phyloP scores from a whole-genome alignment of 805 yeast genomes.

The Candida andamanensis region DNA sequence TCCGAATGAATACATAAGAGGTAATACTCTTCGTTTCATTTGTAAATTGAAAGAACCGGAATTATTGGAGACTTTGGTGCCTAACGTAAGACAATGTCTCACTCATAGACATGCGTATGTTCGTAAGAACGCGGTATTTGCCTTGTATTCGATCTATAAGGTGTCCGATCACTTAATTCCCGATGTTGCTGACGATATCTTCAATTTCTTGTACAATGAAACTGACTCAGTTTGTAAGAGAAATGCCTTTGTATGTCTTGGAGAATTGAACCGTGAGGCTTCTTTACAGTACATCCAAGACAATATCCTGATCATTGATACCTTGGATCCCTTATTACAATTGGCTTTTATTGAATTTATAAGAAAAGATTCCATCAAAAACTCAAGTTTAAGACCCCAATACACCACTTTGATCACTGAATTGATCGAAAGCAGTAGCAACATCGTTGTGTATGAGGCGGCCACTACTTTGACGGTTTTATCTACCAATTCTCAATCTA shows the following conservation, averaged over 20 bases:
- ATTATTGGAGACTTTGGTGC: conserved; percentile 90
- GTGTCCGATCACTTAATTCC: conserved; percentile 87
- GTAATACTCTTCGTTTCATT: conserved; percentile 88
- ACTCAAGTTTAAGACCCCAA: conserved; percentile 61
- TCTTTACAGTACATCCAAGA: conserved; percentile 81
- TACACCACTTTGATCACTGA: conserved; percentile 71
- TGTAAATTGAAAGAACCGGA: conserved; percentile 90
- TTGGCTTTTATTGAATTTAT: conserved; percentile 88
- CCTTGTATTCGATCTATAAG: conserved; percentile 74
- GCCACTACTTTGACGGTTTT: conserved; percentile 70
- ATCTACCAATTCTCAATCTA: conserved; percentile 59
- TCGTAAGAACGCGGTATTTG: conserved; percentile 93
- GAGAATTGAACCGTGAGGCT: conserved; percentile 76
- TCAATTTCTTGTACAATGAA: conserved; percentile 70
- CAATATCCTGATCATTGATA: conserved; percentile 52
- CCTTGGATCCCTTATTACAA: conserved; percentile 79
- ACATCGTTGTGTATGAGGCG: conserved; percentile 84
- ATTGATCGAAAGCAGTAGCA: conserved; percentile 62
- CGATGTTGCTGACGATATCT: conserved; percentile 86
- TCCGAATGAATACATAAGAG: conserved; percentile 95
- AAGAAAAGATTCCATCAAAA: conserved; percentile 66
- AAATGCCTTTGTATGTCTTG: conserved; percentile 86
- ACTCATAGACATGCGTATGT: conserved; percentile 98
- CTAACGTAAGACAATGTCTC: conserved; percentile 83
- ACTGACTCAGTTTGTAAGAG: conserved; percentile 91